phyloP scores from a whole-genome alignment of 2,329 filamentous ascomycete species.

The Diplodia corticola region DNA sequence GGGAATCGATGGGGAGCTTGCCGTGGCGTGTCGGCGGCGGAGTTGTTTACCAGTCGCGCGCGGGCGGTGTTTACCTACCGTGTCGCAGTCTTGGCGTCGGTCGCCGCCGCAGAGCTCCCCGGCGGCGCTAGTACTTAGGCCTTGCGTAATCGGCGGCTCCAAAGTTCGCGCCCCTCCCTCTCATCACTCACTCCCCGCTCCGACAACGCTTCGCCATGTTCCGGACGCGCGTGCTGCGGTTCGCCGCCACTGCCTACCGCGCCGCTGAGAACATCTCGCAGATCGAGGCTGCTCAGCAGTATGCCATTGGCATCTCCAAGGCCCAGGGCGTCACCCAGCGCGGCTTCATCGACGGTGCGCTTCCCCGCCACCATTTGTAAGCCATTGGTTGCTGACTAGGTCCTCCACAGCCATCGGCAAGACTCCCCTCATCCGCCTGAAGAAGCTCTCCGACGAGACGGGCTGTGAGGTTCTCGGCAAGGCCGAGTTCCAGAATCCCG shows the following conservation, averaged over 20 bases:
- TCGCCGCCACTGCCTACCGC: constrained; percentile 64
- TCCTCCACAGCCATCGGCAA: constrained; percentile 82
- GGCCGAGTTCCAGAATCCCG: constrained; percentile 98
- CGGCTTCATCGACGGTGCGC: constrained; percentile 73
- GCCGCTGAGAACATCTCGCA: constrained; percentile 45
- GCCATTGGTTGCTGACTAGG: constrained; percentile 25
- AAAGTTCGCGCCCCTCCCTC: constrained; percentile 9
- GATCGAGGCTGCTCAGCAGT: constrained; percentile 54
- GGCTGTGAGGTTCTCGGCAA: constrained; percentile 95
- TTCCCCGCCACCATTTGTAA: constrained; percentile 1
- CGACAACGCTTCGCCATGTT: constrained; percentile 57
- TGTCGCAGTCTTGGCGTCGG: neutral
- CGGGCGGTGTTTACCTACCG: neutral
- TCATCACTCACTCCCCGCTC: neutral
- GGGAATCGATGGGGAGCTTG: neutral
- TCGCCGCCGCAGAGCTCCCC: neutral
- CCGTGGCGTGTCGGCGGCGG: constrained; percentile 24
- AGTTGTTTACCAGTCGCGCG: constrained; percentile 20
- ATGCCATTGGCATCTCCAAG: constrained; percentile 72
- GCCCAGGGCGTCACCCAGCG: constrained; percentile 78
- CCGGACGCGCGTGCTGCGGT: constrained; percentile 65
- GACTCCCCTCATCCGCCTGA: constrained; percentile 88
- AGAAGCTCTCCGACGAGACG: constrained; percentile 83
- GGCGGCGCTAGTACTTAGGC: neutral
- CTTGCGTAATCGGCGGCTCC: constrained; percentile 20